Evolutionary conservation across 2,329 filamentous ascomycete species (phyloP).

Genomic region (Elsinoe batatas): DNA sequence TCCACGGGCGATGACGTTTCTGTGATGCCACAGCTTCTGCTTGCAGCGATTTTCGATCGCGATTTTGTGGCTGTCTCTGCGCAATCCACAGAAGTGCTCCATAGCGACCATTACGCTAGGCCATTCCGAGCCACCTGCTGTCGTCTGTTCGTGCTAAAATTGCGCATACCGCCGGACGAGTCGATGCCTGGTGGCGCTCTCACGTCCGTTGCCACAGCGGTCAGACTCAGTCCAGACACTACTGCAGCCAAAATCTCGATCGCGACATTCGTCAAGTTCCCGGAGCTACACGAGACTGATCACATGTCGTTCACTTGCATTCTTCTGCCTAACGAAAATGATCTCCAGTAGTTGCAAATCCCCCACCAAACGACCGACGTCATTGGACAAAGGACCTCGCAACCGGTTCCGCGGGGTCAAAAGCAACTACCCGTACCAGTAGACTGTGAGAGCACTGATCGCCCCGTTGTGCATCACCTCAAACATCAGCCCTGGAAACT

Average conservation of each 20-base stretch:
- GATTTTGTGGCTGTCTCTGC: not conserved
- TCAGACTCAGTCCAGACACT: not conserved
- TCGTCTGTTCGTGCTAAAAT: conserved; percentile 3
- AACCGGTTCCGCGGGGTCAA: conserved; percentile 1
- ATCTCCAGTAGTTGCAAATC: conserved; percentile 10
- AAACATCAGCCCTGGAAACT: conserved; percentile 88
- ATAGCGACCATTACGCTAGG: conserved; percentile 10
- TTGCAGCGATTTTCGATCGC: not conserved
- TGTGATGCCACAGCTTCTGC: not conserved
- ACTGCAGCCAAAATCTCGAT: conserved; percentile 6
- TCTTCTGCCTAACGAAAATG: not conserved
- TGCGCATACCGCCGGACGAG: conserved; percentile 9
- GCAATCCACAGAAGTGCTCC: conserved; percentile 6
- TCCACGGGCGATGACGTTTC: not conserved
- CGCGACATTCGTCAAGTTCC: not conserved
- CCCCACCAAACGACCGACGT: not conserved
- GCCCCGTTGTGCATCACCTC: conserved; percentile 89
- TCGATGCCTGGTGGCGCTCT: not conserved
- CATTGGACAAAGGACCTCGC: conserved; percentile 1
- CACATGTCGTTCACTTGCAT: not conserved
- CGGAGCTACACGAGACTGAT: not conserved
- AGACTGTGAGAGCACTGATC: conserved; percentile 82
- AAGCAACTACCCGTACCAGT: conserved; percentile 38
- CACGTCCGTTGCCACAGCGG: conserved; percentile 1
- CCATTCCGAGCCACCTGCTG: not conserved